A percentile compares a stretch with the other conserved stretches of the same genome.
These are phyloP conservation scores for Dictyostelium intermedium DNA, from an alignment of 78 protist species.

Conservation along the genomic window DNA sequence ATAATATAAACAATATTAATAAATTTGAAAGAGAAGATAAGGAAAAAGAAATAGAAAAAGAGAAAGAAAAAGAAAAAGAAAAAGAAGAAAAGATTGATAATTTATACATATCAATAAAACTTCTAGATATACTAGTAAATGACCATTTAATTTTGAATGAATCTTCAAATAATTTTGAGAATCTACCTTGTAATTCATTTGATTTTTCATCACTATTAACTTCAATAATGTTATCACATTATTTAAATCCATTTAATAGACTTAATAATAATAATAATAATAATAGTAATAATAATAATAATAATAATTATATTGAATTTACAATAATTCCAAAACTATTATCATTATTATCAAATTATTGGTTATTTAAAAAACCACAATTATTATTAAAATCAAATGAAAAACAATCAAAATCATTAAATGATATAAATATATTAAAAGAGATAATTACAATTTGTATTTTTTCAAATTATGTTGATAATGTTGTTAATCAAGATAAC, in stretches of 20 bases:
- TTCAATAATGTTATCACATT: background rate
- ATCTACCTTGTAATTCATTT: background rate
- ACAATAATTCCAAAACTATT: background rate
- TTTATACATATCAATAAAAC: background rate
- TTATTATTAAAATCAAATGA: background rate
- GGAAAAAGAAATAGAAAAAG: background rate
- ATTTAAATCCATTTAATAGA: background rate
- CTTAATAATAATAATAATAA: background rate
- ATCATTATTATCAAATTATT: background rate
- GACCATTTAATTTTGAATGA: slow-evolving; percentile 2
- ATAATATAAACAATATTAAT: background rate
- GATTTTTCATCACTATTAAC: background rate
- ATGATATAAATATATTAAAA: background rate
- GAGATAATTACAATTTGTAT: background rate
- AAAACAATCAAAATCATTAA: background rate
- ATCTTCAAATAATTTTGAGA: slow-evolving; percentile 2
- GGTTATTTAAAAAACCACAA: background rate
- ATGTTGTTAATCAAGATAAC: background rate
- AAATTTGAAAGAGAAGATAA: background rate
- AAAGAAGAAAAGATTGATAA: background rate
- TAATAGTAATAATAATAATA: background rate
- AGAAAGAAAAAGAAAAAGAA: background rate
- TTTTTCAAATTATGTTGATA: background rate
- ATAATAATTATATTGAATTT: background rate
- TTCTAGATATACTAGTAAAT: background rate